Evolutionary conservation across 2,329 filamentous ascomycete genomes (phyloP), one percentile per base, ranked within the genome.

Genomic region (Arthrobotrys musiformis): DNA sequence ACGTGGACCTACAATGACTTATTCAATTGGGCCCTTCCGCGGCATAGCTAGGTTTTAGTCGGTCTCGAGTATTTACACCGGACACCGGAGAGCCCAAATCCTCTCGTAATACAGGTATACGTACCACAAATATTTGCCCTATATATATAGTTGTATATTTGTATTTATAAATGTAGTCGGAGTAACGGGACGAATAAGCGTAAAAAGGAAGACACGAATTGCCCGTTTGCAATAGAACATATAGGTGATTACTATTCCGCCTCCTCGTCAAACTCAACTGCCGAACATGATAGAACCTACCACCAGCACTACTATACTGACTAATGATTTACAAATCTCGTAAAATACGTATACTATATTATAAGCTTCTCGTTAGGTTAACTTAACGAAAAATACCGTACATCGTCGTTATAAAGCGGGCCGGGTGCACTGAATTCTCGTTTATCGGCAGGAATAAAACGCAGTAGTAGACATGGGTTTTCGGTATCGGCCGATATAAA

Each of bases 161-260:
- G 22, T 6, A n/a, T 33, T 35, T 1, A 13, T 37, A 33, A 9
- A n/a, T n/a, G 56, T 35, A 76, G 7, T 9, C 64, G 64, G 72
- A 70, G 35, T 28, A 28, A 40, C 72, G 72, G 72, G 72, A 70
- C 64, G 72, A 52, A 19, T 22, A 76, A 76, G 72, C 72, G 63
- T 50, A 42, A 30, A 37, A 19, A 50, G n/a, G n/a, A n/a, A n/a
- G n/a, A n/a, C n/a, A n/a, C n/a, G n/a, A n/a, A n/a, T n/a, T n/a
- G n/a, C n/a, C n/a, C n/a, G n/a, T n/a, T n/a, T n/a, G n/a, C n/a
- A n/a, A n/a, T n/a, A n/a, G n/a, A n/a, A n/a, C n/a, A n/a, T n/a
- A n/a, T n/a, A n/a, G n/a, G n/a, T n/a, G n/a, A n/a, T n/a, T n/a
- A n/a, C n/a, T n/a, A 13, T 37, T 15, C 9, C 40, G 17, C 19